phyloP scores from a whole-genome alignment of 148 eudicot genomes.

The Vaccinium corymbosum region DNA sequence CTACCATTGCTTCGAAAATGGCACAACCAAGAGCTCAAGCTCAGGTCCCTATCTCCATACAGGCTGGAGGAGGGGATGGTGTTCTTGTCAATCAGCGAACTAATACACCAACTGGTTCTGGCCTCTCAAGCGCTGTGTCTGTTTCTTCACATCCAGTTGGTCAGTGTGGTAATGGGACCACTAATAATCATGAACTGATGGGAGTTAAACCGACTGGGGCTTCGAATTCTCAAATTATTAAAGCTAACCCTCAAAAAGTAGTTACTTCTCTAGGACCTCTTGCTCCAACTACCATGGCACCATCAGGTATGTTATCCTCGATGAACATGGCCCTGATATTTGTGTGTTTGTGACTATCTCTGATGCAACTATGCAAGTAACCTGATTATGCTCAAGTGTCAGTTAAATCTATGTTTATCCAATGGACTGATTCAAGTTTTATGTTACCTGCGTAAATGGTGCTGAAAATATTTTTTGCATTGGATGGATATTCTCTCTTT shows the following conservation, averaged over 20 bases:
- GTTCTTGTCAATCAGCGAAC: slow-evolving; percentile 20
- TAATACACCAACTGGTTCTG: slow-evolving; percentile 27
- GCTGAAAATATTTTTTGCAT: neutral
- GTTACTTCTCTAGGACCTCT: slow-evolving; percentile 31
- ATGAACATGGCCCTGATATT: neutral
- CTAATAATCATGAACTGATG: slow-evolving; percentile 25
- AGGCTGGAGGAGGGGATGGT: slow-evolving; percentile 24
- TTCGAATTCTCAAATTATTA: slow-evolving; percentile 1
- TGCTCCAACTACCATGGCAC: slow-evolving; percentile 36
- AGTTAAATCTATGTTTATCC: neutral
- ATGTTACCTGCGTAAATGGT: neutral
- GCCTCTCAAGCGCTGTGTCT: slow-evolving; percentile 40
- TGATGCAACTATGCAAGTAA: neutral
- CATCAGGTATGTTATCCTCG: slow-evolving; percentile 39
- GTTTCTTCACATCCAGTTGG: slow-evolving; percentile 1
- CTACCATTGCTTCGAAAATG: slow-evolving; percentile 16
- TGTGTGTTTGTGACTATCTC: neutral
- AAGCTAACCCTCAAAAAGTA: slow-evolving; percentile 19
- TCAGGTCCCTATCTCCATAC: slow-evolving; percentile 27
- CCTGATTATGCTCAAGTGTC: neutral
- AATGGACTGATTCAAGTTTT: neutral
- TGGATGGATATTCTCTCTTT: neutral
- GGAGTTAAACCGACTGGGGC: slow-evolving; percentile 27
- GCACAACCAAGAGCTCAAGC: slow-evolving; percentile 31
- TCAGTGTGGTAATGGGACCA: slow-evolving; percentile 11